phyloP scores from a whole-genome alignment of 148 eudicot species.

The Rhododendron henanense region DNA sequence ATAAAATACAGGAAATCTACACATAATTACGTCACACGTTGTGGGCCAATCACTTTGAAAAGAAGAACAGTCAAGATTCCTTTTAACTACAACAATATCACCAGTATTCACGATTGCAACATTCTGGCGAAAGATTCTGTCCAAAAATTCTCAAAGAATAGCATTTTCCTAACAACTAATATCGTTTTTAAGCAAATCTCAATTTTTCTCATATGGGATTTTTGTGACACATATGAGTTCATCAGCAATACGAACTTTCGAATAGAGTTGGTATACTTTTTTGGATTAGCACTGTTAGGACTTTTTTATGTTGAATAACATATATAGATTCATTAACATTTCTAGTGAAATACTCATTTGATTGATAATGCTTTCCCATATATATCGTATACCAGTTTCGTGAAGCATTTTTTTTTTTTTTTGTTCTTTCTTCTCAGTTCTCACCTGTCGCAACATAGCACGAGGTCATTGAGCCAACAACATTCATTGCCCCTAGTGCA shows the following conservation, averaged over 20 bases:
- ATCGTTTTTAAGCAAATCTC: not conserved
- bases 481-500: slow-evolving; percentile 63
- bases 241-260: not conserved
- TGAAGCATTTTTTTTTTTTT: not conserved
- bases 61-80: not conserved
- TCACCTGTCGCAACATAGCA: slow-evolving; percentile 75
- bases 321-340: not conserved
- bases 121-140: not conserved
- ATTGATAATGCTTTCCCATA: not conserved
- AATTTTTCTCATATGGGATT: not conserved
- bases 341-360: not conserved
- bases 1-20: not conserved
- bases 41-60: not conserved
- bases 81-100: not conserved
- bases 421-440: slow-evolving; percentile 11
- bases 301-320: not conserved
- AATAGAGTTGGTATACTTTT: not conserved
- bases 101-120: not conserved
- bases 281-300: not conserved
- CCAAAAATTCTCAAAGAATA: not conserved
- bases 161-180: not conserved
- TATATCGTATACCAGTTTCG: not conserved
- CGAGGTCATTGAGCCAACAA: slow-evolving; percentile 71
- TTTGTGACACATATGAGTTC: not conserved
- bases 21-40: not conserved